Evolutionary conservation across 306 rosid genomes (phyloP), one percentile per base, ranked within the genome.

Genomic region (Macrotyloma uniflorum): DNA sequence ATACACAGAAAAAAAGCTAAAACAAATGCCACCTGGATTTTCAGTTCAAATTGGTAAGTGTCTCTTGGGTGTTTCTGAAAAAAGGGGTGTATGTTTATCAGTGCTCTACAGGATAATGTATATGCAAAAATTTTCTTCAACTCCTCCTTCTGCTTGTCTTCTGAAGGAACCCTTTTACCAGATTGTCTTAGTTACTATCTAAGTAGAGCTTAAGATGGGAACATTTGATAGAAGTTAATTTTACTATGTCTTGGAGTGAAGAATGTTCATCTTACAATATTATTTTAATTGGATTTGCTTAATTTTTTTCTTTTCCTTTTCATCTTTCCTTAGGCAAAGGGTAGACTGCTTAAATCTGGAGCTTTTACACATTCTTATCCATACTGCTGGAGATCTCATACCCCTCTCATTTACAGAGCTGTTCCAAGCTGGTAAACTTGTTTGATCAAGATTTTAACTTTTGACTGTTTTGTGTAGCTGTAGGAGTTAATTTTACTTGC

Each of bases 391-490:
- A 95, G 99, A 91, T 91, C 99, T 19, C 88, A 90, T 43, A 89
- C 99, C 50, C 99, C 99, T 58, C 91, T 95, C 22, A 95, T 95
- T 76, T 93, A 95, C 83, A 87, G 98, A 85, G 98, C 99, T 77
- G 94, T 95, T 77, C 99, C 97, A 46, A 95, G 97, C 87, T 95
- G 98, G 98, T 93, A 86, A 83, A 86, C 77, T n/a, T 66, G 62
- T 72, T 57, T 75, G 51, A 18, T 74, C 70, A 24, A 9, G 23
- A 59, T 33, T 70, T 32, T 74, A 61, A 30, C 30, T 59, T 85
- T 64, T 67, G 50, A 26, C 38, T 53, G 38, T 14, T 74, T 80
- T 69, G n/a, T 66, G 51, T n/a, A 64, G 82, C 71, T 80, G 30
- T 43, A n/a, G 32, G 22, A 24, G 8, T 58, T n/a, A 70, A 13